A percentile compares a stretch with the other conserved stretches of the same genome.
phyloP scores from a whole-genome alignment of 345 rosid species.

The Aquilaria malaccensis region DNA sequence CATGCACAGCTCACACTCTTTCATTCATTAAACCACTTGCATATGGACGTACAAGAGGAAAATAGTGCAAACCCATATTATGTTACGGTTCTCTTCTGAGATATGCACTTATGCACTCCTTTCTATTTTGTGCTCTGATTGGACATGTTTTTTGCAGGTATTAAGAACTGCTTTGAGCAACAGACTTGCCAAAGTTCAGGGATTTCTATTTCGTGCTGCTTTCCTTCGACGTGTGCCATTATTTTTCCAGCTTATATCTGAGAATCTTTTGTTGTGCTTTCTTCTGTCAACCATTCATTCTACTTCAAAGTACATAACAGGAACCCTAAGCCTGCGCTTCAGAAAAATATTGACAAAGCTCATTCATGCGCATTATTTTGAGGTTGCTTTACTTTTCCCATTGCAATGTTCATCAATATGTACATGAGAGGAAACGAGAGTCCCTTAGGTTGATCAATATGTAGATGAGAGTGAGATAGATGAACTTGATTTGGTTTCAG shows the following conservation, averaged over 20 bases:
- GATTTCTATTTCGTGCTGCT: slow-evolving; percentile 93
- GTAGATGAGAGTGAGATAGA: too few species aligned
- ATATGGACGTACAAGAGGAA: too few species aligned
- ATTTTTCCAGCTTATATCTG: slow-evolving; percentile 79
- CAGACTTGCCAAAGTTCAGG: slow-evolving; percentile 96
- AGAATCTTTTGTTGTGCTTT: slow-evolving; percentile 84
- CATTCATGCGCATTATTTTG: slow-evolving; percentile 82
- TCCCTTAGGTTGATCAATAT: too few species aligned
- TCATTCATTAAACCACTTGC: too few species aligned
- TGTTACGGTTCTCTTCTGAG: too few species aligned
- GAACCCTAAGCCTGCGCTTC: slow-evolving; percentile 80
- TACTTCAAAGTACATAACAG: slow-evolving; percentile 85
- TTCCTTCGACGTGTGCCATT: slow-evolving; percentile 85
- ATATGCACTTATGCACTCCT: too few species aligned
- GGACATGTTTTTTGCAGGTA: slow-evolving; percentile 42
- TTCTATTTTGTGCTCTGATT: too few species aligned
- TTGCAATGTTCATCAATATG: neutral
- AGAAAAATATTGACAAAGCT: slow-evolving; percentile 85
- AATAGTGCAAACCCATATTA: too few species aligned
- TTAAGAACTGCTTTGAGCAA: slow-evolving; percentile 86
- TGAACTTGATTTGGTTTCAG: too few species aligned
- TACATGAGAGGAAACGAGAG: neutral
- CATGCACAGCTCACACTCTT: too few species aligned
- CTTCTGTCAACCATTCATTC: slow-evolving; percentile 76
- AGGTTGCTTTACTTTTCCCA: slow-evolving; percentile 37